phyloP scores from a whole-genome alignment of 768 basidiomycete genomes.

The Butyriboletus loyo region DNA sequence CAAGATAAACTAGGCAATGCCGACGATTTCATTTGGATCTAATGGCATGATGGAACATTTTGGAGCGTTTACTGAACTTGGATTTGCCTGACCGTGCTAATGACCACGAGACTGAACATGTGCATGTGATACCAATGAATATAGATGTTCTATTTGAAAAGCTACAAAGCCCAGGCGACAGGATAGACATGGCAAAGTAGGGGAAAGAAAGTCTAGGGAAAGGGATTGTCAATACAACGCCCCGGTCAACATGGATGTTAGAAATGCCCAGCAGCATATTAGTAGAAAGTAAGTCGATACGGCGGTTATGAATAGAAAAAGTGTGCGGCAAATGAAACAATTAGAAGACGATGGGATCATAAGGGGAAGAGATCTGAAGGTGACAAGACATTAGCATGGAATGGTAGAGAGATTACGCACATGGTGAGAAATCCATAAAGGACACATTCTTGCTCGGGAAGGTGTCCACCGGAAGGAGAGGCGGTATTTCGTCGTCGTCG shows the following conservation, averaged over 20 bases:
- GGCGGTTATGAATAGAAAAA: neutral
- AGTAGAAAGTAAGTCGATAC: neutral
- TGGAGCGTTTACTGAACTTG: neutral
- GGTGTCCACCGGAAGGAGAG: neutral
- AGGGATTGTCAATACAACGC: constrained; percentile 11
- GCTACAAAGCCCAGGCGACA: constrained; percentile 15
- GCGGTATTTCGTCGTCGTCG: neutral
- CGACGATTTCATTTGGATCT: neutral
- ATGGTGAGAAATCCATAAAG: neutral
- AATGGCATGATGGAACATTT: neutral
- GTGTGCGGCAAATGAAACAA: neutral
- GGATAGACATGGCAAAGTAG: neutral
- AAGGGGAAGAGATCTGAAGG: neutral
- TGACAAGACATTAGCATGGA: neutral
- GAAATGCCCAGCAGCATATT: neutral
- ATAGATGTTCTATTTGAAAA: constrained; percentile 1
- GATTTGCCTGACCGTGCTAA: neutral
- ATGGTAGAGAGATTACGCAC: constrained; percentile 3
- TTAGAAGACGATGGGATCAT: neutral
- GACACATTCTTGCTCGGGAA: neutral
- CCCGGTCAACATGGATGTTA: constrained; percentile 2
- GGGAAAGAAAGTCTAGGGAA: too few relatives aligned
- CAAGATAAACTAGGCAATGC: constrained; percentile 23
- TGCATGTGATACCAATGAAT: constrained; percentile 1
- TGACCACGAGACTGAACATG: neutral